Evolutionary conservation across 1,284 basidiomycete genomes (phyloP).

Genomic region (Cystobasidium sp.): DNA sequence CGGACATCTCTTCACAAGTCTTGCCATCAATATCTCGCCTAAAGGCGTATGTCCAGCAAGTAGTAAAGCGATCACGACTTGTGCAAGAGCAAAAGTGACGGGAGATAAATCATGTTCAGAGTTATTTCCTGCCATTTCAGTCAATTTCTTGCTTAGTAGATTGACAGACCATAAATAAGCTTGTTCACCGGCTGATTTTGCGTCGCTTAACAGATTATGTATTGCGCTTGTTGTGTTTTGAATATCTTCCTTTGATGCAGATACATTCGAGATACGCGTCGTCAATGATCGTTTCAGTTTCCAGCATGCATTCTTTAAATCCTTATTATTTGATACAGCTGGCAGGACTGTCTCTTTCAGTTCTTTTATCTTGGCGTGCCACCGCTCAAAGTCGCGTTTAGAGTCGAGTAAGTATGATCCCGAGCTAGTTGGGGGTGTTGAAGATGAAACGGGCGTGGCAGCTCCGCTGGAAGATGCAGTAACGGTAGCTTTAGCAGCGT

Average conservation of each 20-base stretch:
- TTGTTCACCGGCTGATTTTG: slow-evolving; percentile 55
- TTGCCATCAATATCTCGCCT: slow-evolving; percentile 78
- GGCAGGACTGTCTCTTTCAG: slow-evolving; percentile 78
- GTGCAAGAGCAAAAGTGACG: slow-evolving; percentile 80
- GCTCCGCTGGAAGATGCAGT: background rate
- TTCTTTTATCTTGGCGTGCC: slow-evolving; percentile 49
- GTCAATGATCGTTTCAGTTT: slow-evolving; percentile 79
- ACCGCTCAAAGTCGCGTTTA: slow-evolving; percentile 35
- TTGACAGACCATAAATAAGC: slow-evolving; percentile 78
- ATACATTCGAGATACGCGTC: slow-evolving; percentile 88
- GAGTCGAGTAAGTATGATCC: slow-evolving; percentile 18
- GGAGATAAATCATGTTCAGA: slow-evolving; percentile 63
- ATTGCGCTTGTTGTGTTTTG: slow-evolving; percentile 14
- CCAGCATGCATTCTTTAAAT: slow-evolving; percentile 60
- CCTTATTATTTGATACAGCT: slow-evolving; percentile 69
- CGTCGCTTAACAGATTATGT: slow-evolving; percentile 8
- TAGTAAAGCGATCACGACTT: slow-evolving; percentile 70
- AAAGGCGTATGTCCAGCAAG: slow-evolving; percentile 62
- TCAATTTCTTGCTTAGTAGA: slow-evolving; percentile 82
- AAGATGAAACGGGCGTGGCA: background rate
- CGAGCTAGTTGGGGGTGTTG: slow-evolving; percentile 1
- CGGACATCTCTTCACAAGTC: slow-evolving; percentile 78
- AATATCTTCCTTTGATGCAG: slow-evolving; percentile 66
- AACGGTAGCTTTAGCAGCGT: slow-evolving; percentile 16
- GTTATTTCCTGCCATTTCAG: slow-evolving; percentile 79